A percentile compares a stretch with the other conserved stretches of the same genome.
These are phyloP conservation scores for Chlamydomonas reinhardtii DNA, from an alignment of 163 green algal genomes.

Conservation along the genomic window DNA sequence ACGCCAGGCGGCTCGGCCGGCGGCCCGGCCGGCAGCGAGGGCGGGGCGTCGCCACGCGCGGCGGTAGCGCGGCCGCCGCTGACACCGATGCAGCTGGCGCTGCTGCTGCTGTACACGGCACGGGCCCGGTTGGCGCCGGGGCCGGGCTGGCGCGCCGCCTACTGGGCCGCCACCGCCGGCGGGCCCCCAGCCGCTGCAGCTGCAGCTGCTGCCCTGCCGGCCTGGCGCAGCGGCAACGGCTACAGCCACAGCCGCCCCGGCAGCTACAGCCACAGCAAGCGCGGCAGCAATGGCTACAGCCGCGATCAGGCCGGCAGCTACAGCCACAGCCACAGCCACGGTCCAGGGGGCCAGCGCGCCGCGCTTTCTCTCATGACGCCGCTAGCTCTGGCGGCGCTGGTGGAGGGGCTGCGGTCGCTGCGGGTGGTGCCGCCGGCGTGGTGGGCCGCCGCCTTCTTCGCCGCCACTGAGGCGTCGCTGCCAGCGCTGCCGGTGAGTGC, in stretches of 20 bases:
- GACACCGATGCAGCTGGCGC: constrained; percentile 17
- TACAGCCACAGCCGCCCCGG: too few species aligned
- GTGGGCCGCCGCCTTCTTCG: background rate
- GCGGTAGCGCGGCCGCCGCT: constrained; percentile 2
- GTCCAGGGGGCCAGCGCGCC: too few species aligned
- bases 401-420: constrained; percentile 23
- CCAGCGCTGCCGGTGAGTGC: background rate
- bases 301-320: too few species aligned
- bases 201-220: too few species aligned
- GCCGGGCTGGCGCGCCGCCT: background rate
- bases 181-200: too few species aligned
- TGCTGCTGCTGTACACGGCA: constrained; percentile 11
- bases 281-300: too few species aligned
- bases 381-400: constrained; percentile 14
- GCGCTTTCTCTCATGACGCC: constrained; percentile 14
- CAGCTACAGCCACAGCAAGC: too few species aligned
- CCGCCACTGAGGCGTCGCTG: background rate
- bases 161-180: constrained; percentile 2
- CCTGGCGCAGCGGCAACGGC: too few species aligned
- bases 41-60: background rate
- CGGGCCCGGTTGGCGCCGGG: background rate
- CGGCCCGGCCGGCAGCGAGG: too few species aligned
- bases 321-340: too few species aligned
- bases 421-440: constrained; percentile 11
- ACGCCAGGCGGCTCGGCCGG: too few species aligned